Conservation (phyloP, 2,329 filamentous ascomycete species). For the Hypoxylon sp. region DNA sequence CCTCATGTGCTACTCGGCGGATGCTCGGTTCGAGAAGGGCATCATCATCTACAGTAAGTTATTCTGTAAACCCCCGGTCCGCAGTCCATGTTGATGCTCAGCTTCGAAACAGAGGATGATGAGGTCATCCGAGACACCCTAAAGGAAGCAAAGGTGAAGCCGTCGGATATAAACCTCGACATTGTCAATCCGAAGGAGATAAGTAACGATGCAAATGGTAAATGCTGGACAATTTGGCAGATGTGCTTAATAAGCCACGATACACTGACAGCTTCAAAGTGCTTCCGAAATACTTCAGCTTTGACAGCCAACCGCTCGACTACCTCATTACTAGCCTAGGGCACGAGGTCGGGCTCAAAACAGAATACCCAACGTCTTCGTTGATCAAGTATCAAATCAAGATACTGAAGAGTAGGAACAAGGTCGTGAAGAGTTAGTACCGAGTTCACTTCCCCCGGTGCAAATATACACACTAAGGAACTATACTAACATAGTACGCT, state of each 20-base stretch:
- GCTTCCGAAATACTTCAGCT: constrained; percentile 44
- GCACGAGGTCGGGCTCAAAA: constrained; percentile 45
- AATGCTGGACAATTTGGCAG: not conserved
- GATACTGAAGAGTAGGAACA: constrained; percentile 43
- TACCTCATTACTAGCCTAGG: constrained; percentile 47
- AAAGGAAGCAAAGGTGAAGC: constrained; percentile 31
- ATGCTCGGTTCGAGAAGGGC: constrained; percentile 49
- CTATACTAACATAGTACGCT: constrained; percentile 3
- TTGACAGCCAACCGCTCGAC: constrained; percentile 44
- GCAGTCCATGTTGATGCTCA: constrained; percentile 1
- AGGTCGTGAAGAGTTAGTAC: constrained; percentile 45
- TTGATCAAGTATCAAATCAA: constrained; percentile 47
- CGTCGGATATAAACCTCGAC: constrained; percentile 35
- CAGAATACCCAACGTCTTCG: constrained; percentile 44
- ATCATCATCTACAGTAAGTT: constrained; percentile 48
- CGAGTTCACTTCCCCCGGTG: not conserved
- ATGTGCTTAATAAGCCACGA: not conserved
- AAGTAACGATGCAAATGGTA: constrained; percentile 27
- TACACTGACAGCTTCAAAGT: constrained; percentile 25
- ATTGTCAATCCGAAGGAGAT: constrained; percentile 40
- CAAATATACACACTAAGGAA: not conserved
- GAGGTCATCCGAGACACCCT: constrained; percentile 44
- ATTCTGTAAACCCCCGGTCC: not conserved
- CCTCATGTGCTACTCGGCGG: constrained; percentile 51
- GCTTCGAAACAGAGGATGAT: constrained; percentile 43